Base-by-base conservation (phyloP, 2,329 filamentous ascomycete genomes). In the Biscogniauxia marginata region DNA sequence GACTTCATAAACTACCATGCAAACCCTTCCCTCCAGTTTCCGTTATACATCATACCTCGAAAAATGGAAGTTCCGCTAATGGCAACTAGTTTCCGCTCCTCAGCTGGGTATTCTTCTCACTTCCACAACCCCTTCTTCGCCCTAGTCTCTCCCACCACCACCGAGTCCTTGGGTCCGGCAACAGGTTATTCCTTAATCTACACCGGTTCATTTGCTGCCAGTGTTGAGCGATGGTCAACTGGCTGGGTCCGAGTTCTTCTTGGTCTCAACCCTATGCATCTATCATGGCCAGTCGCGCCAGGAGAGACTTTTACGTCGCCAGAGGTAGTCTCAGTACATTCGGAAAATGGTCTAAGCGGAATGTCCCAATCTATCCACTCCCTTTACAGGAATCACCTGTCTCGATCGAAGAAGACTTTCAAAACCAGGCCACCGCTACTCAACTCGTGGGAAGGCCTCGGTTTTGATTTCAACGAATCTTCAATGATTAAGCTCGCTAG, bases 131-230 rank as follows among this genome's bases (percentile, higher is more conserved):
- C 85, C 0, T 88, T 88, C 71, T 75, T 88, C 20, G 77, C 82
- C 0, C 70, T 88, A 1, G 75, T 83, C 0, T 73, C 80, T 3
- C 79, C 84, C 0, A 74, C 73, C 0, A 83, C 85, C 0, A 88
- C 84, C 1, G 85, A 88, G 63, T 78, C 79, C 0, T 75, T 78
- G 1, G 85, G 85, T 1, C 79, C 86, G 39, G 84, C 82, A 6
- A 88, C 83, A 77, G 85, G 84, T 0, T 87, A 88, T 68, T 86
- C 83, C 1, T 76, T 88, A 1, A 75, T 88, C 18, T 88, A 87
- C 68, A 84, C 83, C 0, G 85, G 85, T 2, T 87, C 84, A 0
- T 87, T 87, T 62, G 74, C 78, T 1, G 82, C 81, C 0, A 79
- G 84, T n/a, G 78, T 86, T 0, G 84, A 88, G 63, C 83, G 83